Percentiles rank a stretch among this genome's conserved stretches.
Evolutionary conservation across 352 stramenopile genomes (phyloP).

Genomic region (Globisporangium apiculatum): DNA sequence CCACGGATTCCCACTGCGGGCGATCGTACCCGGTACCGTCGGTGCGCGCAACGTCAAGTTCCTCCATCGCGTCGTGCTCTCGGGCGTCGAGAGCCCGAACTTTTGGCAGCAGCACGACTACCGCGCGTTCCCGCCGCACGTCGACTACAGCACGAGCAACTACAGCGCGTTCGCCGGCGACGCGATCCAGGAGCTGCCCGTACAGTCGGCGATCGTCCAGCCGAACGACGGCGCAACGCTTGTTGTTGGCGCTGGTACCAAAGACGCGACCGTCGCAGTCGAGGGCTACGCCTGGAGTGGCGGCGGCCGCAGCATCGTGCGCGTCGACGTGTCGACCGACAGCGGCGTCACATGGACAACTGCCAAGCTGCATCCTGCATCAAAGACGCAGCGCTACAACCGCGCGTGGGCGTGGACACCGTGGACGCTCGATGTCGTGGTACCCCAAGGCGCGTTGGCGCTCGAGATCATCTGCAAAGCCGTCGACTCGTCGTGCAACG

Average conservation of each 20-base stretch:
- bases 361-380: conserved; percentile 76
- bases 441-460: conserved; percentile 69
- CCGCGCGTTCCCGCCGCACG: conserved; percentile 81
- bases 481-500: conserved; percentile 94
- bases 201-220: conserved; percentile 87
- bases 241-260: conserved; percentile 26
- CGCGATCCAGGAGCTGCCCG: conserved; percentile 89
- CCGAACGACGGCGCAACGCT: conserved; percentile 55
- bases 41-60: conserved; percentile 93
- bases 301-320: conserved; percentile 92
- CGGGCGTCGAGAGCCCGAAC: conserved; percentile 70
- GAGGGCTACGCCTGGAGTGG: conserved; percentile 93
- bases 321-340: conserved; percentile 94
- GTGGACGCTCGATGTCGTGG: conserved; percentile 90
- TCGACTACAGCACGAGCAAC: conserved; percentile 78
- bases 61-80: conserved; percentile 78
- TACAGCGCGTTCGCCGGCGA: conserved; percentile 79
- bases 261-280: conserved; percentile 55
- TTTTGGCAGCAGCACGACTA: conserved; percentile 93
- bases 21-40: conserved; percentile 88
- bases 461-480: conserved; percentile 91
- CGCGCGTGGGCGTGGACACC: conserved; percentile 94
- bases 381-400: conserved; percentile 81
- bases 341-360: conserved; percentile 91
- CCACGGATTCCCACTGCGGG: conserved; percentile 91